A percentile compares a stretch with the other conserved stretches of the same genome.
Evolutionary conservation across 2,329 filamentous ascomycete species (phyloP).

Genomic region (Cercospora nicotianae): DNA sequence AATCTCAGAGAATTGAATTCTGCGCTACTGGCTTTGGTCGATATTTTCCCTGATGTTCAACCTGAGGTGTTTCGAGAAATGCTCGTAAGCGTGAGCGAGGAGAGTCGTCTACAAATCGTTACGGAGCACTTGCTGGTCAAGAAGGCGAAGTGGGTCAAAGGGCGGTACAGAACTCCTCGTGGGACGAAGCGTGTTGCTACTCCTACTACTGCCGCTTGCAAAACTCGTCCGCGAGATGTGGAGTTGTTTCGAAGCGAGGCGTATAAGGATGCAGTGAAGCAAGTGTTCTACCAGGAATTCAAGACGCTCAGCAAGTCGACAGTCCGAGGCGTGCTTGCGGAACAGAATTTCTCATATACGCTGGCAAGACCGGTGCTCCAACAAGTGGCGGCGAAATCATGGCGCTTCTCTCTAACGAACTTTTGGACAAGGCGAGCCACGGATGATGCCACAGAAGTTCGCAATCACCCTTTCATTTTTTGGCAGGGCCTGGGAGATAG

Average conservation of each 20-base stretch:
- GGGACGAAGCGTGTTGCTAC: neutral
- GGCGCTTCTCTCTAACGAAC: conserved; percentile 71
- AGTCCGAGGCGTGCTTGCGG: conserved; percentile 75
- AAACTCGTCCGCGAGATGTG: conserved; percentile 50
- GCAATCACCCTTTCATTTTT: conserved; percentile 60
- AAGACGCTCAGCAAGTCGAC: conserved; percentile 70
- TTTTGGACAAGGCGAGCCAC: conserved; percentile 64
- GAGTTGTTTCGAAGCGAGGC: conserved; percentile 67
- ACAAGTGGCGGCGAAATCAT: conserved; percentile 69
- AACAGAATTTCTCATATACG: conserved; percentile 77
- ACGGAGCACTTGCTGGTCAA: conserved; percentile 76
- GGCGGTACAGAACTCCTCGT: conserved; percentile 51
- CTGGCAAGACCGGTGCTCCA: conserved; percentile 69
- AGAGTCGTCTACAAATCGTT: conserved; percentile 74
- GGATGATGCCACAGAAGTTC: conserved; percentile 39
- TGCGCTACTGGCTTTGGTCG: conserved; percentile 66
- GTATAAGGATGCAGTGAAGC: conserved; percentile 69
- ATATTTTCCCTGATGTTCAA: conserved; percentile 77
- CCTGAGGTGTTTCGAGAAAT: conserved; percentile 81
- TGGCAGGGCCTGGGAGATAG: conserved; percentile 53
- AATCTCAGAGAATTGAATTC: conserved; percentile 70
- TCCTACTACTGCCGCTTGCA: neutral
- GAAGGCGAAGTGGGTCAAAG: conserved; percentile 68
- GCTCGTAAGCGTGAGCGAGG: conserved; percentile 70
- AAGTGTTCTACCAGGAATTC: conserved; percentile 73